Conservation (phyloP, 225 moss, liverwort and hornwort genomes). For the Pseudisothecium myosuroides region DNA sequence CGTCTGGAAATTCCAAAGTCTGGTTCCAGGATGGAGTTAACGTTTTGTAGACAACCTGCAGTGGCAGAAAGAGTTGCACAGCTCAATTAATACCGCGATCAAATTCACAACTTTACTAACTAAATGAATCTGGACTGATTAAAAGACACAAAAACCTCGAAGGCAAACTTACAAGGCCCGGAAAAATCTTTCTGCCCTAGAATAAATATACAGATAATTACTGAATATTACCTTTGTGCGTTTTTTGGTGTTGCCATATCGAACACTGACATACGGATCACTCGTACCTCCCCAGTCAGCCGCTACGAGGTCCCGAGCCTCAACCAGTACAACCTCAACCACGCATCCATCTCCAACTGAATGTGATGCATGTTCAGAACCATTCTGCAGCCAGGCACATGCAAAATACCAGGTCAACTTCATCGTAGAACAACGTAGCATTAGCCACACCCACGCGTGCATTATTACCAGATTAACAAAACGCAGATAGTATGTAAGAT, state of each 20-base stretch:
- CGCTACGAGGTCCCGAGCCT: constrained; percentile 75
- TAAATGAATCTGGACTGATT: background rate
- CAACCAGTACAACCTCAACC: constrained; percentile 68
- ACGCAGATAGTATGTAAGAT: background rate
- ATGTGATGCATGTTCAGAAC: constrained; percentile 34
- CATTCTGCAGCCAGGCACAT: constrained; percentile 34
- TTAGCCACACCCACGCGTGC: background rate
- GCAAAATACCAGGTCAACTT: background rate
- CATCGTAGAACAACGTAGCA: background rate
- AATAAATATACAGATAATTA: background rate
- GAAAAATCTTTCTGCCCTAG: background rate
- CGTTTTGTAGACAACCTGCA: constrained; percentile 87
- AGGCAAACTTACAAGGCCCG: background rate
- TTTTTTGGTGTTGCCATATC: constrained; percentile 90
- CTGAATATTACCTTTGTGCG: constrained; percentile 61
- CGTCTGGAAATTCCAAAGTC: constrained; percentile 82
- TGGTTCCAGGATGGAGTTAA: constrained; percentile 82
- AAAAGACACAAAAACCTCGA: background rate
- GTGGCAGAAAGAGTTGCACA: background rate
- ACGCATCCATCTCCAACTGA: constrained; percentile 44
- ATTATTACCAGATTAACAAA: background rate
- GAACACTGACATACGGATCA: constrained; percentile 97
- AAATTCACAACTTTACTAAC: background rate
- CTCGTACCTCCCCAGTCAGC: constrained; percentile 96
- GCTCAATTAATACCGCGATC: background rate